Evolutionary conservation across 148 eudicot genomes (phyloP), one percentile per base, ranked within the genome.

Genomic region (Diospyros lotus): DNA sequence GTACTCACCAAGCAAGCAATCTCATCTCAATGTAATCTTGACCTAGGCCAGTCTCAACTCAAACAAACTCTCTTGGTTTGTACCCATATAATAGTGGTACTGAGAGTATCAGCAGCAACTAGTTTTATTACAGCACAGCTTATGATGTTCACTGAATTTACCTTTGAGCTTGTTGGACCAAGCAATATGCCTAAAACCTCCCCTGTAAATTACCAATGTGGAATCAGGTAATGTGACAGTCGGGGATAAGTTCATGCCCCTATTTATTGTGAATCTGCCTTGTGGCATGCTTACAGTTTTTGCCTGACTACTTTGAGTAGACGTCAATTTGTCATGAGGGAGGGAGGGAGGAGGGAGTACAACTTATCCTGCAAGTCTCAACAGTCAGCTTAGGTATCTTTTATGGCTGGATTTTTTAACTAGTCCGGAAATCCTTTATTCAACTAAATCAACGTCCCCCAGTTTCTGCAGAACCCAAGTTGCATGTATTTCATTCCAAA

Each of bases 361-460:
- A 45, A 71, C 1, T 51, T 9, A 10, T 18, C 66, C 46, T 60
- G 28, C 54, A 46, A 50, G 45, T 72, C 12, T 2, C 0, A 2
- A 59, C 12, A 52, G 58, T 5, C 50, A 48, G 52, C 52, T 48
- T 8, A 48, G 52, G 6, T 48, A 48, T 0, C 0, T 48, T 8
- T 6, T 66, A 66, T 8, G 56, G 58, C 6, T 45, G 18, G 43
- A 12, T 6, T 70, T 69, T 48, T 66, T 58, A 45, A 42, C 9
- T 71, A 42, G 44, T 60, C 66, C 60, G 66, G 43, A 46, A 15
- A 60, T 46, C 55, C 55, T 72, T 58, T 13, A 72, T 5, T 40
- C 18, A 44, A 41, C 74, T 43, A 11, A 58, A 42, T 10, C 41
- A 11, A 72, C 59, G 53, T 44, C 44, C 65, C 74, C 39, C 15